phyloP scores from a whole-genome alignment of 805 yeast species.

The Ogataea chonburiensis region DNA sequence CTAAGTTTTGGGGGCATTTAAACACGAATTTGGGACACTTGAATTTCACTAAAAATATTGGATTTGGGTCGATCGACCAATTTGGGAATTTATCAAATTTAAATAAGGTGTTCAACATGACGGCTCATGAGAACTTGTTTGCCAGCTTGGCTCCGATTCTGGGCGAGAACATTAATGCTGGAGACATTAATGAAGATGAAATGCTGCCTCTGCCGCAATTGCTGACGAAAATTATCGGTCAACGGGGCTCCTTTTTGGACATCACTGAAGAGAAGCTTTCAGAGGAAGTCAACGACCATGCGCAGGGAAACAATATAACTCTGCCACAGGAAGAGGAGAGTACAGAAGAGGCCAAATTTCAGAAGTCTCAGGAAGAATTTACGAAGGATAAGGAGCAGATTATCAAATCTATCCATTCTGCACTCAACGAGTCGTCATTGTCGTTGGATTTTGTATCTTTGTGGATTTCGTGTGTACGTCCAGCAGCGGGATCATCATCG shows the following conservation, averaged over 20 bases:
- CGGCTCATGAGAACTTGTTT: constrained; percentile 5
- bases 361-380: constrained; percentile 41
- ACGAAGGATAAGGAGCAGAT: constrained; percentile 52
- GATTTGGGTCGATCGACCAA: constrained; percentile 5
- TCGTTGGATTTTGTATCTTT: constrained; percentile 86
- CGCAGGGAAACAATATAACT: background rate
- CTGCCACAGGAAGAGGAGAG: constrained; percentile 1
- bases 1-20: constrained; percentile 13
- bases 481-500: constrained; percentile 82
- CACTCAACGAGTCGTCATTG: constrained; percentile 85
- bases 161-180: constrained; percentile 9
- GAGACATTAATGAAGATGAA: constrained; percentile 16
- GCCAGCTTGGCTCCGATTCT: constrained; percentile 17
- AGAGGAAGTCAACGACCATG: constrained; percentile 40
- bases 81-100: too few relatives aligned
- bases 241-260: constrained; percentile 57
- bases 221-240: constrained; percentile 57
- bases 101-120: too few relatives aligned
- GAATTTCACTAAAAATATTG: background rate
- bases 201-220: constrained; percentile 44
- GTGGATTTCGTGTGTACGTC: constrained; percentile 74
- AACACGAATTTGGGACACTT: background rate
- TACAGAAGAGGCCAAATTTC: constrained; percentile 23
- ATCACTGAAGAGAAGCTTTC: constrained; percentile 55
- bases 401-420: constrained; percentile 52